Evolutionary conservation across 768 basidiomycete genomes (phyloP).

Genomic region (Tricholoma furcatifolium): DNA sequence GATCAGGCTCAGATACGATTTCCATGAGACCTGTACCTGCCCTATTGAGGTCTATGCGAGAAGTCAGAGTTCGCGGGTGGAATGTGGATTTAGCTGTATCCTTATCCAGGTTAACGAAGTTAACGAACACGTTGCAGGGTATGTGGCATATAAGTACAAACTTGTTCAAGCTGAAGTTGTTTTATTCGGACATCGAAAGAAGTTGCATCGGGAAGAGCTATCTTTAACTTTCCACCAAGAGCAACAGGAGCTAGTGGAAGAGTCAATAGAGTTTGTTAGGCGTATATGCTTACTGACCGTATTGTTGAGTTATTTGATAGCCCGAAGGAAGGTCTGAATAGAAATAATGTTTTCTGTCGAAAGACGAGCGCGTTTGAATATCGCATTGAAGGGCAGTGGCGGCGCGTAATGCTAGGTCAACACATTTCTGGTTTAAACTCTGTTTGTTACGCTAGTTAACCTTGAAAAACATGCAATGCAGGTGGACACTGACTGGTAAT

Average conservation of each 20-base stretch:
- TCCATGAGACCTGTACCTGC: conserved; percentile 91
- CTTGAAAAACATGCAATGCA: neutral
- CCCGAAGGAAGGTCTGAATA: conserved; percentile 93
- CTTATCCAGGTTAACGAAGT: conserved; percentile 33
- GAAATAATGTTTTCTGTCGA: conserved; percentile 98
- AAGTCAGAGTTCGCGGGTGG: conserved; percentile 46
- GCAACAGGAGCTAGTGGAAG: conserved; percentile 71
- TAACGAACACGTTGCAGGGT: neutral
- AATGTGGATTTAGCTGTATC: conserved; percentile 89
- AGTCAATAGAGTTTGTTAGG: neutral
- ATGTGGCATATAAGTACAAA: conserved; percentile 26
- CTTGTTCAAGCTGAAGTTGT: conserved; percentile 96
- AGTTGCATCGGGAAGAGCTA: conserved; percentile 41
- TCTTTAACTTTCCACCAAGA: conserved; percentile 48
- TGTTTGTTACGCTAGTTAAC: conserved; percentile 19
- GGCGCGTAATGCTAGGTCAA: conserved; percentile 77
- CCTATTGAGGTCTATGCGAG: conserved; percentile 84
- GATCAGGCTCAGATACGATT: conserved; percentile 93
- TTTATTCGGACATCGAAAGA: conserved; percentile 70
- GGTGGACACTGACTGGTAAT: conserved; percentile 63
- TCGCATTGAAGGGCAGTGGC: conserved; percentile 72
- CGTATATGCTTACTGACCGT: conserved; percentile 47
- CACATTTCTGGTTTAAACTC: conserved; percentile 65
- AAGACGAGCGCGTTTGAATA: conserved; percentile 72
- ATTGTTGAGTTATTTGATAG: conserved; percentile 97